These are phyloP conservation scores for Sesbania bispinosa DNA, from an alignment of 306 rosid genomes.

Conservation along the genomic window DNA sequence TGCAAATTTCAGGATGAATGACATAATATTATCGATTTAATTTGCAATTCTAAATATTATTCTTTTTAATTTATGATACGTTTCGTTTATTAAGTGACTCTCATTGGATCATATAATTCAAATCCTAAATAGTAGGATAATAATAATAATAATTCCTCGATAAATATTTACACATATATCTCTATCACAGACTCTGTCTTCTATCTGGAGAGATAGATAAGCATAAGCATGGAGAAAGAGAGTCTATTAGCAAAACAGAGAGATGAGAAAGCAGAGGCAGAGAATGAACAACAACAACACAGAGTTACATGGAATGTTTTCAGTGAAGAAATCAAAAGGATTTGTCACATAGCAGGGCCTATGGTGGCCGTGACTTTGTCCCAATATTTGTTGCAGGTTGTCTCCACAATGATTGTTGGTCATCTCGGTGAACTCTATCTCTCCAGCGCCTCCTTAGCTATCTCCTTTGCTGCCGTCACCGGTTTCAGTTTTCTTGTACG, in stretches of 20 bases:
- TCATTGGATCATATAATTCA: too few relatives aligned
- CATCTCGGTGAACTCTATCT: constrained; percentile 55
- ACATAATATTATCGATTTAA: too few relatives aligned
- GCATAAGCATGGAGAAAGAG: constrained; percentile 29
- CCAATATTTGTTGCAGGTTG: constrained; percentile 46
- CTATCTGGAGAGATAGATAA: background rate
- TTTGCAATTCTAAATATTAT: too few relatives aligned
- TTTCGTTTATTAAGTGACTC: too few relatives aligned
- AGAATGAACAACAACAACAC: too few relatives aligned
- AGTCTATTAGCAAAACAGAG: constrained; percentile 12
- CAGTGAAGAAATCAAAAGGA: constrained; percentile 41
- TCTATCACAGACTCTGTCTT: too few relatives aligned
- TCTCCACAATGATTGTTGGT: constrained; percentile 57
- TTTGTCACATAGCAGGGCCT: constrained; percentile 45
- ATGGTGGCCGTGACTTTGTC: constrained; percentile 43
- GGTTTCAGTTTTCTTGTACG: constrained; percentile 60
- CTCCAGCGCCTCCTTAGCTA: constrained; percentile 50
- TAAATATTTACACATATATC: too few relatives aligned
- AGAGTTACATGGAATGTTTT: constrained; percentile 29
- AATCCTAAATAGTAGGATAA: too few relatives aligned
- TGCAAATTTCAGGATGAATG: too few relatives aligned
- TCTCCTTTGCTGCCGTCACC: constrained; percentile 48
- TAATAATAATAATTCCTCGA: too few relatives aligned
- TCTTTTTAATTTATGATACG: too few relatives aligned
- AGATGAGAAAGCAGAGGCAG: background rate